A percentile compares a stretch with the other conserved stretches of the same genome.
phyloP scores from a whole-genome alignment of 2,329 filamentous ascomycete species.

The Colletotrichum australisinense region DNA sequence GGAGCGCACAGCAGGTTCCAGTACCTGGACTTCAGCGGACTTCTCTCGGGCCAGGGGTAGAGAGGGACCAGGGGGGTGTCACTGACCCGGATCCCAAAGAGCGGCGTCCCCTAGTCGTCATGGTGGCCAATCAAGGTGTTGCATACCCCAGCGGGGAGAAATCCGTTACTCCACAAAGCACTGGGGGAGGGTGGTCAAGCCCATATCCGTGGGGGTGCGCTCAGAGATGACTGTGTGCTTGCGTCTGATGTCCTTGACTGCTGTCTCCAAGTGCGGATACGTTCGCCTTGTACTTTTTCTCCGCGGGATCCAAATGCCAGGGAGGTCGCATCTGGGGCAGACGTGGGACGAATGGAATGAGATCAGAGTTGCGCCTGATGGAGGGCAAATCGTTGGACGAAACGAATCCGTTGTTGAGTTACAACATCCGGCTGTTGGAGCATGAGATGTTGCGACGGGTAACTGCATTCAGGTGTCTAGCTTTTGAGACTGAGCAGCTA shows the following conservation, averaged over 20 bases:
- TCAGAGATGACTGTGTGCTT: neutral
- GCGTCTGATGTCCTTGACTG: constrained; percentile 12
- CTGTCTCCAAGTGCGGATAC: constrained; percentile 5
- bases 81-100: constrained; percentile 25
- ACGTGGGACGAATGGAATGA: constrained; percentile 11
- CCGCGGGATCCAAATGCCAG: constrained; percentile 25
- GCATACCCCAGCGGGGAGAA: constrained; percentile 28
- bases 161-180: constrained; percentile 25
- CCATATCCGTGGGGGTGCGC: constrained; percentile 25
- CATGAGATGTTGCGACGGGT: neutral
- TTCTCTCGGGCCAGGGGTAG: constrained; percentile 26
- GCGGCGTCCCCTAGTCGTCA: neutral
- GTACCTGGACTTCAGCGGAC: constrained; percentile 29
- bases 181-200: constrained; percentile 15
- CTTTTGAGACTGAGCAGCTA: neutral
- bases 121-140: constrained; percentile 21
- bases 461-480: neutral
- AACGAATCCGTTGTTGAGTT: neutral
- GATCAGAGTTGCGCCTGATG: neutral
- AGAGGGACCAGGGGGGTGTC: constrained; percentile 20
- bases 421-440: neutral
- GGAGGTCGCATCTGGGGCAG: constrained; percentile 29
- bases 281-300: constrained; percentile 18
- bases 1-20: constrained; percentile 33
- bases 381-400: neutral